Percentiles rank a stretch among this genome's conserved stretches.
phyloP scores from a whole-genome alignment of 208 protist genomes.

The Leishmania braziliensis region DNA sequence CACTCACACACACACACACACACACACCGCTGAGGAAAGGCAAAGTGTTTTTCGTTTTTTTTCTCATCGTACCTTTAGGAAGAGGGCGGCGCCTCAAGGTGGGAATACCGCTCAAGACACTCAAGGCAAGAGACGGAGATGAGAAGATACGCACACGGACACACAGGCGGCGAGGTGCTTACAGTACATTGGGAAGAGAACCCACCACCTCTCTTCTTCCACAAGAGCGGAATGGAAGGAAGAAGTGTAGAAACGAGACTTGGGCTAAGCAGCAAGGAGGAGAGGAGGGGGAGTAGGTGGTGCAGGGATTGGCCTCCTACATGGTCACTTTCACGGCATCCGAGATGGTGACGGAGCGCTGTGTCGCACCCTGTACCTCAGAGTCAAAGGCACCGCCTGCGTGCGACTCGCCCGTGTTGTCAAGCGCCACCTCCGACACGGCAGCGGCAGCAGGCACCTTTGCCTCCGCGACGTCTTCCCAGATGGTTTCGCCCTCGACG shows the following conservation, averaged over 20 bases:
- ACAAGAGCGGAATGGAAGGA: not conserved
- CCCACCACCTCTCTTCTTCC: not conserved
- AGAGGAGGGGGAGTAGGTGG: too few species aligned
- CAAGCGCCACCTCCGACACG: not conserved
- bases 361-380: not conserved
- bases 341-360: not conserved
- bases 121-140: not conserved
- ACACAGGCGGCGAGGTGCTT: not conserved
- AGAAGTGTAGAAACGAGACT: not conserved
- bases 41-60: not conserved
- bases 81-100: not conserved
- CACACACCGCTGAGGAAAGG: not conserved
- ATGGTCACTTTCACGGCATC: not conserved
- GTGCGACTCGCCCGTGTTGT: slow-evolving; percentile 5
- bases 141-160: not conserved
- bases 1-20: not conserved
- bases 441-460: slow-evolving; percentile 31
- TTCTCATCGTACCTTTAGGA: not conserved
- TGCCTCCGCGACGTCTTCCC: slow-evolving; percentile 80
- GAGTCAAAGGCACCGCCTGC: not conserved
- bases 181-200: slow-evolving; percentile 2
- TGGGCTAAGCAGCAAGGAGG: not conserved
- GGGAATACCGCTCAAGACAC: not conserved
- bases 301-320: not conserved
- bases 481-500: slow-evolving; percentile 63